Evolutionary conservation across 768 basidiomycete genomes (phyloP).

Genomic region (Mycena alexandri): DNA sequence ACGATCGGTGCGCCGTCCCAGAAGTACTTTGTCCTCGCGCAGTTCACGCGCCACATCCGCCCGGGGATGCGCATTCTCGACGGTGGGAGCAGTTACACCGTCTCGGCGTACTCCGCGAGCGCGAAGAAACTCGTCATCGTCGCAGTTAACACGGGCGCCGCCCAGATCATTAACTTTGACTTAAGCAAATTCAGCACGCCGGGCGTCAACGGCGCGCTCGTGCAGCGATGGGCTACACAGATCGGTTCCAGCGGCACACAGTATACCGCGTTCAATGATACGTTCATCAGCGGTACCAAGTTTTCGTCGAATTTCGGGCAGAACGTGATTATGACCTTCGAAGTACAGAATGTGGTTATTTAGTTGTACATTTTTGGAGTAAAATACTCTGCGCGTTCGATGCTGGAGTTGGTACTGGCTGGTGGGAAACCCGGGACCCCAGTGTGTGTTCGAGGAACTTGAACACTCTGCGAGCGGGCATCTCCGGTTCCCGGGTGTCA

Average conservation of each 20-base stretch:
- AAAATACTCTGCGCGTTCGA: no score
- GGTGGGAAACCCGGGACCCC: no score
- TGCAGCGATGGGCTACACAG: slow-evolving; percentile 38
- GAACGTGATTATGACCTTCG: slow-evolving; percentile 37
- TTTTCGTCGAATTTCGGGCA: slow-evolving; percentile 31
- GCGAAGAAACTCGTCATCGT: slow-evolving; percentile 35
- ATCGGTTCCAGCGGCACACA: slow-evolving; percentile 34
- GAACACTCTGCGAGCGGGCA: no score
- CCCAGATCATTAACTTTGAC: slow-evolving; percentile 32
- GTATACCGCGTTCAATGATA: slow-evolving; percentile 36
- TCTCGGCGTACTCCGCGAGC: slow-evolving; percentile 31
- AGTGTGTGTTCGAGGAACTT: no score
- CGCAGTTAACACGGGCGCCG: slow-evolving; percentile 26
- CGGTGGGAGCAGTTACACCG: slow-evolving; percentile 24
- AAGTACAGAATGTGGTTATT: slow-evolving; percentile 26
- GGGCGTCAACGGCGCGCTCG: slow-evolving; percentile 28
- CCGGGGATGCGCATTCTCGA: slow-evolving; percentile 34
- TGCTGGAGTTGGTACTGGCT: no score
- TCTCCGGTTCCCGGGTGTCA: no score
- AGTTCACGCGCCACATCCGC: slow-evolving; percentile 38
- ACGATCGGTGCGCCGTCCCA: slow-evolving; percentile 32
- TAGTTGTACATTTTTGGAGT: neutral
- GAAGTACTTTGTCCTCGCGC: slow-evolving; percentile 38
- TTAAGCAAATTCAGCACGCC: slow-evolving; percentile 31
- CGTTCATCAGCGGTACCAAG: slow-evolving; percentile 33